Conservation (phyloP, 2,329 filamentous ascomycete species). For the Aspergillus fumigatiaffinis region DNA sequence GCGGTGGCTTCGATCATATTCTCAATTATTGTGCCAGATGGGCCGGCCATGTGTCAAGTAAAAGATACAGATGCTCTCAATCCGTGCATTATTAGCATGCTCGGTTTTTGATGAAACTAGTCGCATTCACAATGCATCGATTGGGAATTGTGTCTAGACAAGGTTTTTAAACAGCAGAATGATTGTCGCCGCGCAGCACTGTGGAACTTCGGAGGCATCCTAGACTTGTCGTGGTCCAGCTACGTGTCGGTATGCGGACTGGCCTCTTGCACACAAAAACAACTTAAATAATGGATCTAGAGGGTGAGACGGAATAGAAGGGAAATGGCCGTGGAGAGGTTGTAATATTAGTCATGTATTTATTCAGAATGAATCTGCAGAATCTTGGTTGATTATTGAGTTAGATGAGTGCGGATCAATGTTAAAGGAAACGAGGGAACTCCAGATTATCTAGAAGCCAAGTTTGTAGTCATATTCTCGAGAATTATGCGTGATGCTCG, state of each 20-base stretch:
- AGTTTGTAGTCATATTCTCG: background rate
- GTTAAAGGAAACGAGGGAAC: background rate
- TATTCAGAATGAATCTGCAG: background rate
- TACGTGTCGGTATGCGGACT: slow-evolving; percentile 1
- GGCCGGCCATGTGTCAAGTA: slow-evolving; percentile 4
- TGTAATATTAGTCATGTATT: background rate
- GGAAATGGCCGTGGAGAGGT: background rate
- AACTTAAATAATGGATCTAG: background rate
- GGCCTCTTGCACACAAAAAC: background rate
- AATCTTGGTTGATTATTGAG: background rate
- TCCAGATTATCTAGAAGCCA: slow-evolving; percentile 2
- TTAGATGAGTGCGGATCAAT: background rate
- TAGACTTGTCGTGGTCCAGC: background rate
- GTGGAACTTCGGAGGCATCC: background rate
- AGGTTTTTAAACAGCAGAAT: background rate
- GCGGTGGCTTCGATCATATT: slow-evolving; percentile 4
- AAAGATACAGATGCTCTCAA: background rate
- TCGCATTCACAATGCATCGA: background rate
- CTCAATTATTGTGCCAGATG: slow-evolving; percentile 1
- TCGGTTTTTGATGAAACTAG: background rate
- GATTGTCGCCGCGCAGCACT: background rate
- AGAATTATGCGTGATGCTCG: too few species aligned
- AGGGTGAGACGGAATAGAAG: background rate
- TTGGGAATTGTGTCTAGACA: background rate
- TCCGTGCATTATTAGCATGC: background rate